Percentiles rank a stretch among this genome's conserved stretches.
These are phyloP conservation scores for Mixia osmundae DNA, from an alignment of 1,284 basidiomycete genomes.

Conservation along the genomic window DNA sequence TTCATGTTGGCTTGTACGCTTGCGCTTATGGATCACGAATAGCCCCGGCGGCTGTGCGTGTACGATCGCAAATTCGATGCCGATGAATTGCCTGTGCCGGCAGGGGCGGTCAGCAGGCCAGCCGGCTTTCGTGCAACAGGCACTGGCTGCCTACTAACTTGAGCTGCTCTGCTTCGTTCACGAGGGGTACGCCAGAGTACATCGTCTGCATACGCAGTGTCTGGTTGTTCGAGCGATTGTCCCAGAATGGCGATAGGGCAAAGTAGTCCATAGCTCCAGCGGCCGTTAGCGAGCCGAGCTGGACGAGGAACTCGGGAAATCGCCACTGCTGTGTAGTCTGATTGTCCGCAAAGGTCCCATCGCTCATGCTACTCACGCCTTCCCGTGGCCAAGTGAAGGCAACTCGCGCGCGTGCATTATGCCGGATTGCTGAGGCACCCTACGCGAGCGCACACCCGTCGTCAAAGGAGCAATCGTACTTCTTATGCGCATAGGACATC, in stretches of 20 bases:
- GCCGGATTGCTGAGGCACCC: too few relatives aligned
- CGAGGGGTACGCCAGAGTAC: constrained; percentile 9
- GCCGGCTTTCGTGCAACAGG: neutral
- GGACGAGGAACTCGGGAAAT: too few relatives aligned
- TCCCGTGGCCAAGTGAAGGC: too few relatives aligned
- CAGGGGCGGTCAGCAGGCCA: neutral
- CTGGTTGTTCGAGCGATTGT: constrained; percentile 70
- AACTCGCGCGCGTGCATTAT: too few relatives aligned
- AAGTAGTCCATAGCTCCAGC: constrained; percentile 61
- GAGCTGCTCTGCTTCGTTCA: constrained; percentile 53
- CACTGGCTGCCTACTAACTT: constrained; percentile 32
- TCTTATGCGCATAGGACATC: too few relatives aligned
- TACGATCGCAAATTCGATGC: constrained; percentile 58
- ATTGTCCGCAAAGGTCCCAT: too few relatives aligned
- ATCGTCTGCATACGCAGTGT: constrained; percentile 65
- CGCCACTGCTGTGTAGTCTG: too few relatives aligned
- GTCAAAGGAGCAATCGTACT: too few relatives aligned
- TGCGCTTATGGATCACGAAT: constrained; percentile 65
- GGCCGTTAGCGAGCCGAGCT: constrained; percentile 5
- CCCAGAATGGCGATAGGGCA: constrained; percentile 66
- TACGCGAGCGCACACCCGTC: too few relatives aligned
- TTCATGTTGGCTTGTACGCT: constrained; percentile 25
- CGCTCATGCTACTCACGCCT: too few relatives aligned
- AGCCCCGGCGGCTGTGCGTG: constrained; percentile 49
- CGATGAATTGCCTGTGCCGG: constrained; percentile 44